Conservation (phyloP, 2,329 filamentous ascomycete genomes). For the Phaeoacremonium minimum region DNA sequence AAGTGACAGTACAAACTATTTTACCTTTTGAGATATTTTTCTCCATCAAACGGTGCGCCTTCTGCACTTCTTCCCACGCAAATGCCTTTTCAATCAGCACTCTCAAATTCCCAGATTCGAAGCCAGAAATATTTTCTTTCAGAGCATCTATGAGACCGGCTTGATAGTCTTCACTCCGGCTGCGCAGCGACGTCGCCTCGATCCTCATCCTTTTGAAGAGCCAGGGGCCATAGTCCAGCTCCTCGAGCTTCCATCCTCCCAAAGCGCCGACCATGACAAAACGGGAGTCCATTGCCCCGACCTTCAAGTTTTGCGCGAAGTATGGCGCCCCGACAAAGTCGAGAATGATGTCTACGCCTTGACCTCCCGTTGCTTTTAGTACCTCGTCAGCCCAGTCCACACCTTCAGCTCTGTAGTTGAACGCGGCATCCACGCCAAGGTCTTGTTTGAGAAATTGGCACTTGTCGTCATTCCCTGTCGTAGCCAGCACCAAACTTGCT, state of each 20-base stretch:
- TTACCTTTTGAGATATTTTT: slow-evolving; percentile 1
- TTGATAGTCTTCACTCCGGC: neutral
- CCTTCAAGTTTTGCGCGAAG: slow-evolving; percentile 1
- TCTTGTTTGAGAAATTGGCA: neutral
- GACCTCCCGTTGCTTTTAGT: slow-evolving; percentile 1
- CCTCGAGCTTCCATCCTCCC: neutral
- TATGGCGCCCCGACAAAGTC: slow-evolving; percentile 1
- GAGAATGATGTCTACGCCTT: slow-evolving; percentile 2
- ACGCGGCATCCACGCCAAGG: neutral
- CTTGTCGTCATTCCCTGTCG: neutral
- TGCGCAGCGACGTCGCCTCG: neutral
- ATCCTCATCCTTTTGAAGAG: neutral
- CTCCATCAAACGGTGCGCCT: slow-evolving; percentile 2
- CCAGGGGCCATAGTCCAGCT: neutral
- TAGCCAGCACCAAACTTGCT: slow-evolving; percentile 2
- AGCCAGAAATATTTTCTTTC: neutral
- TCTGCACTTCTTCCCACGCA: neutral
- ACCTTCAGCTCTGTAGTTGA: no score
- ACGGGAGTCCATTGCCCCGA: neutral
- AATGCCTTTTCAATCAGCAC: neutral
- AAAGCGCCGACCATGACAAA: slow-evolving; percentile 1
- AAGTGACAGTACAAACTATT: slow-evolving; percentile 1
- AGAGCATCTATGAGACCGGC: neutral
- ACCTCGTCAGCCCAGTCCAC: slow-evolving; percentile 1
- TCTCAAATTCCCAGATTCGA: neutral